Base-by-base conservation (phyloP, 345 rosid species). In the Camelina hispida region DNA sequence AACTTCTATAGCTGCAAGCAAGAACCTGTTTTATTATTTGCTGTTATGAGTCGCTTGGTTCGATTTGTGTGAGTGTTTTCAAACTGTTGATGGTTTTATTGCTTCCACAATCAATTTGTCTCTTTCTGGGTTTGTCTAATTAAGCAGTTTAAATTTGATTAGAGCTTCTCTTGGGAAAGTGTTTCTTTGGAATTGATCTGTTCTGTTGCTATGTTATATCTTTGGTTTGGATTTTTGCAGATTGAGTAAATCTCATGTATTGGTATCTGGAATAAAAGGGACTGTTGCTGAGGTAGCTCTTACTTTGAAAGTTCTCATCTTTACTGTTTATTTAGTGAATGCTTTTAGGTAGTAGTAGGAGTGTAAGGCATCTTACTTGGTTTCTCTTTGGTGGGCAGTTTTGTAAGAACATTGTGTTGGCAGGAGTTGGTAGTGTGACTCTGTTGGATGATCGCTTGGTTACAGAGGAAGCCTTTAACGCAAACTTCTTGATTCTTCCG, bases 321-420 rank as follows among this genome's bases (percentile, higher is more conserved):
- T 51, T 28, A 28, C 46, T 5, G 6, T 18, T 17, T 9, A 6
- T 4, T 32, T 46, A 14, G 40, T 25, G 14, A 69, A 4, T 43
- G 63, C 56, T 7, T n/a, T 56, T 5, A 7, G 18, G 43, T 12
- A 58, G 43, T 12, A 58, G 28, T 25, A 25, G 28, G 65, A 68
- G 28, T 42, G 64, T 57, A 34, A 8, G 15, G 66, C 28, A 17
- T 72, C 62, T 72, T 38, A 51, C 38, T 35, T 18, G 32, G 43
- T 30, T 46, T 60, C 7, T 9, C 14, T 57, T 13, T 55, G 38
- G 56, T 68, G 8, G 82, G 35, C 78, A 95, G 99, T 92, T 95
- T 83, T 95, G 97, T 87, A 95, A 95, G 90, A 95, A 95, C 81
- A 86, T 95, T 78, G 99, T 95, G 11, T 78, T 90, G 77, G 94